Base-by-base conservation (phyloP, 129 eudicot genomes). In the Lactuca saligna region DNA sequence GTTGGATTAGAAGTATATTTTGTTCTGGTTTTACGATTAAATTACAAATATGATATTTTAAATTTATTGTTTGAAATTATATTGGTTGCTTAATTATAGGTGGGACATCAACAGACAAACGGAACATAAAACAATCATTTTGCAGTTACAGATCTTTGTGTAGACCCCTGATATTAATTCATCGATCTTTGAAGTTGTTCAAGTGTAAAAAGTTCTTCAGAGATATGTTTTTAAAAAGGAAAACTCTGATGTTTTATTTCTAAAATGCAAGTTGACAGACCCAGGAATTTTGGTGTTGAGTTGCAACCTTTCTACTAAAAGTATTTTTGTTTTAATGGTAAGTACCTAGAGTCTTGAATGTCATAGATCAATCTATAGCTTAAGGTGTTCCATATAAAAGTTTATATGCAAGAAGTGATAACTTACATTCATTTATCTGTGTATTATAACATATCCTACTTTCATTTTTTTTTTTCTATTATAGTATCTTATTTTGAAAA, bases 141-240 rank as follows among this genome's bases (percentile, higher is more conserved):
- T 64, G 85, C 84, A 39, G 74, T 93, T 56, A 93, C 93, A 6
- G 95, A 81, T 81, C 72, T 89, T 7, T 83, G 92, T 78, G 82
- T 83, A 35, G 29, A 81, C 82, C 54, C 63, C 66, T 25, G 85
- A 85, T 85, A 20, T n/a, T n/a, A 88, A 92, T 48, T 86, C 88
- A 12, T 78, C 85, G 57, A 76, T 89, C 62, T 95, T 83, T 69
- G 98, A 84, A 54, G 98, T 91, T 48, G 70, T 87, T 68, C 99
- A 93, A 75, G 72, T 90, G 99, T 76, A 80, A 66, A 79, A 46
- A 3, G 76, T 73, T 60, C 50, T 74, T 50, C 49, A 50, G 2
- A 33, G 14, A 8, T 38, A 5, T 63, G 6, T 8, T 63, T 63
- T 11, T 4, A 20, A 25, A 4, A 31, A 15, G 29, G 13, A 31